phyloP scores from a whole-genome alignment of 2,329 filamentous ascomycete genomes.

The Cercospora citrullina region DNA sequence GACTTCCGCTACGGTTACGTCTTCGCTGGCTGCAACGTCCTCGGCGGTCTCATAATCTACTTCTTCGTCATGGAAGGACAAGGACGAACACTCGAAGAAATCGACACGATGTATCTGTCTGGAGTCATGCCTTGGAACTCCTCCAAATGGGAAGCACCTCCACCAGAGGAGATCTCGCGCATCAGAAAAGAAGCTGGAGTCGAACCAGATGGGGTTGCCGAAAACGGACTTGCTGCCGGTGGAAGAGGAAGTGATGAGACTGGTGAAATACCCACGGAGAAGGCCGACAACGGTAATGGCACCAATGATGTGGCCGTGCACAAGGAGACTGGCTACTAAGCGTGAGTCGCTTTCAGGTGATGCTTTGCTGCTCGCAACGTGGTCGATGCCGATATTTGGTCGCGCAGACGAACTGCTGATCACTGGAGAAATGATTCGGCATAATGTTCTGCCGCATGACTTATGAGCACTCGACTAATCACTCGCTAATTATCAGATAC shows the following conservation, averaged over 20 bases:
- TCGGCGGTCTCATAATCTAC: conserved; percentile 66
- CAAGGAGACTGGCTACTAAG: conserved; percentile 5
- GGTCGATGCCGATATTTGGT: background rate
- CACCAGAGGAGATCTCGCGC: conserved; percentile 33
- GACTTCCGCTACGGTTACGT: conserved; percentile 74
- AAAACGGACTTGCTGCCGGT: conserved; percentile 4
- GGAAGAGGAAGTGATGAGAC: conserved; percentile 14
- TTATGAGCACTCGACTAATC: background rate
- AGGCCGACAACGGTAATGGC: conserved; percentile 3
- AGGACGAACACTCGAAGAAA: conserved; percentile 55
- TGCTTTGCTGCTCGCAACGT: background rate
- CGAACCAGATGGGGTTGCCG: conserved; percentile 4
- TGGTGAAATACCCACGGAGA: conserved; percentile 7
- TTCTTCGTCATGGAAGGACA: conserved; percentile 76
- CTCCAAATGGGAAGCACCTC: conserved; percentile 36
- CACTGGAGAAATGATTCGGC: background rate
- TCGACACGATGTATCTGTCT: conserved; percentile 61
- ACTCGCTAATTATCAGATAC: background rate
- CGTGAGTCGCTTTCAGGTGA: background rate
- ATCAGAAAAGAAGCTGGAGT: conserved; percentile 22
- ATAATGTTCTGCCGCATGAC: background rate
- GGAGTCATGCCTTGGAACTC: conserved; percentile 36
- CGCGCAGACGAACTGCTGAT: background rate
- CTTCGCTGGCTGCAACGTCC: conserved; percentile 71
- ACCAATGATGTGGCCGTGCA: conserved; percentile 12